Evolutionary conservation across 352 stramenopile species (phyloP), one percentile per base, ranked within the genome.

Genomic region (Globisporangium megalacanthum): DNA sequence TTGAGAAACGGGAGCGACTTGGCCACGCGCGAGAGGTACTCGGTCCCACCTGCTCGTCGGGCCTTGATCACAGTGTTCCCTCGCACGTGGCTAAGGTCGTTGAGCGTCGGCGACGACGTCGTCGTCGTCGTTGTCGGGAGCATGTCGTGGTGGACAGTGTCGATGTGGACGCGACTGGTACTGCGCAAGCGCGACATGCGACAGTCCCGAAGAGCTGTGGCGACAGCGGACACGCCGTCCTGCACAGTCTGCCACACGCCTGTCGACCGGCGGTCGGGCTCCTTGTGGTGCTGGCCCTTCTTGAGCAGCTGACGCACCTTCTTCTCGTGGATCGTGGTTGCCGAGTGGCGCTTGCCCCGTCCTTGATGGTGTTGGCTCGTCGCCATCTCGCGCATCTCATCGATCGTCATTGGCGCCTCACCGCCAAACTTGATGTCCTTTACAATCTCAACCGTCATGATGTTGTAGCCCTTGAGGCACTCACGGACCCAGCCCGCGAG

Each of bases 371-470:
- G n/a, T 6, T 7, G 15, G 42, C 14, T 33, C 13, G 37, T 36
- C 7, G 6, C 49, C 15, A 54, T 14, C 36, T 70, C 49, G 20
- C 65, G 69, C 36, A 80, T 59, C 36, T 77, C 58, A 0, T 76
- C 66, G 31, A 77, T 76, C n/a, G 70, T 77, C n/a, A 72, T 61
- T 2, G 67, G 69, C 22, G 62, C 69, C 15, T 45, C 54, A 6
- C 50, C 53, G 6, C 69, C 64, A 44, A 70, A 66, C 50, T 83
- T 85, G 57, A 88, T 83, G 44, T 86, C 72, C 60, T 89, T 87
- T 14, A 88, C 73, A 35, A 85, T 85, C 47, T 86, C 75, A 13
- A 89, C 73, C 0, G 77, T 83, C 73, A 87, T 86, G 52, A 84
- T 61, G 49, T 85, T 88, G 64, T 89, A 89, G 22, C 71, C 73